These are phyloP conservation scores for Cyphellophora attinorum DNA, from an alignment of 2,329 filamentous ascomycete genomes.

Conservation along the genomic window DNA sequence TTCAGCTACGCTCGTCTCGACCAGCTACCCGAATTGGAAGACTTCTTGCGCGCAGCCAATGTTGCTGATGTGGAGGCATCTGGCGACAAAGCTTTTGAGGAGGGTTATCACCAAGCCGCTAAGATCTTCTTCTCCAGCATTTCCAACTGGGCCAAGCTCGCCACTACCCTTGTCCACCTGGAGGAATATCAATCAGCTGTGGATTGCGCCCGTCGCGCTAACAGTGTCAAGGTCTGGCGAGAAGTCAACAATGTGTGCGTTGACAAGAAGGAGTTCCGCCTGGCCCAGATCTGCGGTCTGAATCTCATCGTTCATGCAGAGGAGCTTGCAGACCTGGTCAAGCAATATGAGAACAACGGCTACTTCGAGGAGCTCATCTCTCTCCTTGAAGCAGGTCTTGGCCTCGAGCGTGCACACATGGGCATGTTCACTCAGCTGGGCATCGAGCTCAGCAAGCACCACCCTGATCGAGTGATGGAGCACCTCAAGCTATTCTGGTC, in stretches of 20 bases:
- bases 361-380: conserved; percentile 98
- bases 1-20: conserved; percentile 90
- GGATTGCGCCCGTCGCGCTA: conserved; percentile 94
- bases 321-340: conserved; percentile 83
- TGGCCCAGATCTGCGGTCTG: conserved; percentile 96
- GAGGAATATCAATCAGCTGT: conserved; percentile 96
- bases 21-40: conserved; percentile 85
- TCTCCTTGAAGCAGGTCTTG: conserved; percentile 87
- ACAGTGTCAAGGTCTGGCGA: conserved; percentile 99
- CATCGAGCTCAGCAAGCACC: conserved; percentile 87
- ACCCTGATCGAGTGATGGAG: conserved; percentile 94
- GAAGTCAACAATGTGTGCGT: conserved; percentile 96
- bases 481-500: conserved; percentile 98
- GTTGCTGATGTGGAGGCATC: conserved; percentile 94
- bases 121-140: conserved; percentile 99
- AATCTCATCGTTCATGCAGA: conserved; percentile 97
- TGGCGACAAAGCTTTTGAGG: conserved; percentile 93
- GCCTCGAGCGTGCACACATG: conserved; percentile 87
- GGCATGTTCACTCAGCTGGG: conserved; percentile 93
- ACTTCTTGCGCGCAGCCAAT: conserved; percentile 87
- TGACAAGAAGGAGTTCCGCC: conserved; percentile 95
- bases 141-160: conserved; percentile 98
- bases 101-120: conserved; percentile 87
- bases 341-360: conserved; percentile 91
- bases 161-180: conserved; percentile 93